Conservation (phyloP, 805 yeast genomes). For the Nakazawaea ernobii region DNA sequence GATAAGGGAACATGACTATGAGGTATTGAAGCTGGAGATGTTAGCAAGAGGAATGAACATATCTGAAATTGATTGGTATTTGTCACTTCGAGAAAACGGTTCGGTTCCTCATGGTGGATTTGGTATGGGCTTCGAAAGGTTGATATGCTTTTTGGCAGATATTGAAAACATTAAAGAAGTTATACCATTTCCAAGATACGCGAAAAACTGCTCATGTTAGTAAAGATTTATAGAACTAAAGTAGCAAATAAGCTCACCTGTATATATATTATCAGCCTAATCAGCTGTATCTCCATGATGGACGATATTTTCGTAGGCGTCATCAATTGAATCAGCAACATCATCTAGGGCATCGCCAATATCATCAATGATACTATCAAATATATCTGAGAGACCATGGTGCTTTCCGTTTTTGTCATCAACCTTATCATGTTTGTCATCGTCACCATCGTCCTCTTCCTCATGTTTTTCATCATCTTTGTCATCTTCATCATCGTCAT, state of each 20-base stretch:
- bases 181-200: constrained; percentile 80
- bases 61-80: constrained; percentile 72
- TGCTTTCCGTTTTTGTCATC: constrained; percentile 7
- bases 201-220: constrained; percentile 43
- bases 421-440: not conserved
- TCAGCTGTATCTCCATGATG: not conserved
- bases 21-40: constrained; percentile 44
- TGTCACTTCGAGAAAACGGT: constrained; percentile 68
- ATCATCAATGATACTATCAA: constrained; percentile 11
- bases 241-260: no score
- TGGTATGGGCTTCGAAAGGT: constrained; percentile 91
- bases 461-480: constrained; percentile 13
- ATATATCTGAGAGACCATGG: constrained; percentile 1
- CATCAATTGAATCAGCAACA: constrained; percentile 9
- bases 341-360: constrained; percentile 12
- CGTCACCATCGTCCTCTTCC: constrained; percentile 8
- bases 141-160: constrained; percentile 66
- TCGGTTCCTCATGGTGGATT: constrained; percentile 94
- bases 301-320: constrained; percentile 4
- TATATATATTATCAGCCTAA: not conserved
- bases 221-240: no score
- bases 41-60: constrained; percentile 47
- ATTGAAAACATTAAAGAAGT: constrained; percentile 81
- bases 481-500: constrained; percentile 18
- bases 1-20: constrained; percentile 69